Evolutionary conservation across 1,139 yeast genomes (phyloP), one percentile per base, ranked within the genome.

Genomic region (Magnusiomyces suaveolens): DNA sequence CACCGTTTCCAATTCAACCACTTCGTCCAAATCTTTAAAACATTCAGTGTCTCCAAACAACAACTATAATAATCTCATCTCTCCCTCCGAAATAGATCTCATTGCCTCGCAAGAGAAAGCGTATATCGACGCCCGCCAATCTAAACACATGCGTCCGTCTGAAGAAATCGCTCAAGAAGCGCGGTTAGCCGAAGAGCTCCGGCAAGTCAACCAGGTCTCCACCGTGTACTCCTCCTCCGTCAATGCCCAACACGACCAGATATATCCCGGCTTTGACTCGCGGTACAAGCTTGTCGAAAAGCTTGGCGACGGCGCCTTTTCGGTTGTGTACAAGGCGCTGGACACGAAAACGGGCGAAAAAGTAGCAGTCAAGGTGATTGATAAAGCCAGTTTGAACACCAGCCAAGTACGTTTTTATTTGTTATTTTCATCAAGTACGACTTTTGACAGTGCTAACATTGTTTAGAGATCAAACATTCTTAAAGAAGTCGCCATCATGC

Each of bases 401-500:
- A 62, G 69, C 41, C 77, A 73, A 68, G 72, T 69, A 60, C 52
- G 71, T 16, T 50, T 48, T 6, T 23, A 6, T 14, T 29, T 29
- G 6, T 29, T 29, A 8, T 29, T 29, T 8, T 29, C 36, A 29
- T 29, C 12, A 8, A 29, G 12, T 12, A 29, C 12, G 36, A 29
- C 36, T 12, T n/a, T n/a, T n/a, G n/a, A n/a, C n/a, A n/a, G n/a
- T 29, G 36, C 36, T 29, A 29, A 29, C 36, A 29, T 41, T 54
- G 6, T 29, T 6, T 84, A 76, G 72, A 80, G 71, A 62, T 74
- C 72, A 63, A 80, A 77, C 62, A 95, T 81, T 58, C 69, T 83
- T 57, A 90, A 90, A 66, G 98, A 92, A 69, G 94, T 90, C 36
- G 79, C 83, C 24, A 84, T 92, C 51, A 84, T 88, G 94, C 76